Evolutionary conservation across 2,329 filamentous ascomycete genomes (phyloP).

Genomic region (Aspergillaceae sp.): DNA sequence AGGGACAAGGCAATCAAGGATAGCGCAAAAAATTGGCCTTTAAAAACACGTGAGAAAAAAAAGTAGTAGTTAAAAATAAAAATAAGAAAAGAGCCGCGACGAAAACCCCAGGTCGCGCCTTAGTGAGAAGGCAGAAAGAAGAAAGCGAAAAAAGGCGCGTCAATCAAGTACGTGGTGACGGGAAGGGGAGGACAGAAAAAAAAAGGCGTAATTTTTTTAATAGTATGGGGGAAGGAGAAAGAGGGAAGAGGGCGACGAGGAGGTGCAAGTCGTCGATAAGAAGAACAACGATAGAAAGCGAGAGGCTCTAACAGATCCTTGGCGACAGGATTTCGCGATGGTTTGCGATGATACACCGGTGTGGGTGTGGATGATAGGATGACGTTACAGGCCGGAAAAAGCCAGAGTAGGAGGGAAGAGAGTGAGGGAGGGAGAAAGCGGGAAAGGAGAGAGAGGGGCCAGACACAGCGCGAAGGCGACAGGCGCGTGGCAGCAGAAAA

Average conservation of each 20-base stretch:
- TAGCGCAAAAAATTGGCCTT: not conserved
- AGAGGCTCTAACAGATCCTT: not conserved
- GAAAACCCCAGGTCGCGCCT: not conserved
- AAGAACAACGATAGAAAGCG: not conserved
- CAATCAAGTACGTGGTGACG: not conserved
- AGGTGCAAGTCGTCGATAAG: no score
- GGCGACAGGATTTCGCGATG: not conserved
- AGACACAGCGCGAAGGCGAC: conserved; percentile 11
- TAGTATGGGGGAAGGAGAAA: no score
- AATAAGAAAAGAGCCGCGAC: not conserved
- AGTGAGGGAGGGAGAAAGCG: conserved; percentile 14
- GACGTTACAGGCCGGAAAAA: no score
- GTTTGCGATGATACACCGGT: not conserved
- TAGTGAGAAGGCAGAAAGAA: not conserved
- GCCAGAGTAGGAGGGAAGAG: not conserved
- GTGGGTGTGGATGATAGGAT: not conserved
- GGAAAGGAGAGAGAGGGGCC: conserved; percentile 9
- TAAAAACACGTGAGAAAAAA: not conserved
- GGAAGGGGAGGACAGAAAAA: not conserved
- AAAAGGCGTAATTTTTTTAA: no score
- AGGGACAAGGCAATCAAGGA: not conserved
- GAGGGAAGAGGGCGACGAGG: no score
- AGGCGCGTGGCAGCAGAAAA: not conserved
- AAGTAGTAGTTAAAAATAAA: not conserved
- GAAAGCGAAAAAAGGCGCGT: not conserved